Evolutionary conservation across 768 basidiomycete species (phyloP).

Genomic region (Sistotremastrum niveocremeum): DNA sequence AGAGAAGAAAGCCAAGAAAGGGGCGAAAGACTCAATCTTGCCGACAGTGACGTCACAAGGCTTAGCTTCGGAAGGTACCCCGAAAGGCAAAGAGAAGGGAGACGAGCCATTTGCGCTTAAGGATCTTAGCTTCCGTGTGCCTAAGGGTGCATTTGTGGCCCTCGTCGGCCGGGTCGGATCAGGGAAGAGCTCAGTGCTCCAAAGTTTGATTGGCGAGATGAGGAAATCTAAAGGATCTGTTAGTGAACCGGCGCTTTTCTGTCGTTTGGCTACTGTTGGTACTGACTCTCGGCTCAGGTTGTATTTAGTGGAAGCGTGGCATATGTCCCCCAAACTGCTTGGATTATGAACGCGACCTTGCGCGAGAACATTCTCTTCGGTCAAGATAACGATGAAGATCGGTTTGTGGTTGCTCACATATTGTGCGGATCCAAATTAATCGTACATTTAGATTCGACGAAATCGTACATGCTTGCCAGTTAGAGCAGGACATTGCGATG

Average conservation of each 20-base stretch:
- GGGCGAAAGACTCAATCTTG: too few species aligned
- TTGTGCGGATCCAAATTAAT: background rate
- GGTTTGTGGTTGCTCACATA: conserved; percentile 15
- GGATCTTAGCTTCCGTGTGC: conserved; percentile 31
- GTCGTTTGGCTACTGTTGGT: background rate
- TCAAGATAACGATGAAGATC: conserved; percentile 42
- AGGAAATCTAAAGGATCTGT: conserved; percentile 43
- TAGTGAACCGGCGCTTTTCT: conserved; percentile 9
- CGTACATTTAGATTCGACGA: conserved; percentile 31
- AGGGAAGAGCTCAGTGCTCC: conserved; percentile 54
- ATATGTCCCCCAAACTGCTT: conserved; percentile 48
- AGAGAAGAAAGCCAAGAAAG: conserved; percentile 21
- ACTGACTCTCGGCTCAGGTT: conserved; percentile 18
- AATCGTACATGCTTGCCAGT: conserved; percentile 49
- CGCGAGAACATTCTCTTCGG: conserved; percentile 70
- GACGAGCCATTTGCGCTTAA: conserved; percentile 33
- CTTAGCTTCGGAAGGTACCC: background rate
- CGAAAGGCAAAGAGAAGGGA: background rate
- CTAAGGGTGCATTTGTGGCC: conserved; percentile 48
- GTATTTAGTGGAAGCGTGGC: conserved; percentile 40
- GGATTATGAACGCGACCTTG: conserved; percentile 57
- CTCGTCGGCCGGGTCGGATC: conserved; percentile 67
- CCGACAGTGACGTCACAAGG: background rate
- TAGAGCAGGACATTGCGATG: conserved; percentile 58
- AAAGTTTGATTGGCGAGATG: conserved; percentile 56